Evolutionary conservation across 768 basidiomycete species (phyloP), one percentile per base, ranked within the genome.

Genomic region (Suillus cothurnatus): DNA sequence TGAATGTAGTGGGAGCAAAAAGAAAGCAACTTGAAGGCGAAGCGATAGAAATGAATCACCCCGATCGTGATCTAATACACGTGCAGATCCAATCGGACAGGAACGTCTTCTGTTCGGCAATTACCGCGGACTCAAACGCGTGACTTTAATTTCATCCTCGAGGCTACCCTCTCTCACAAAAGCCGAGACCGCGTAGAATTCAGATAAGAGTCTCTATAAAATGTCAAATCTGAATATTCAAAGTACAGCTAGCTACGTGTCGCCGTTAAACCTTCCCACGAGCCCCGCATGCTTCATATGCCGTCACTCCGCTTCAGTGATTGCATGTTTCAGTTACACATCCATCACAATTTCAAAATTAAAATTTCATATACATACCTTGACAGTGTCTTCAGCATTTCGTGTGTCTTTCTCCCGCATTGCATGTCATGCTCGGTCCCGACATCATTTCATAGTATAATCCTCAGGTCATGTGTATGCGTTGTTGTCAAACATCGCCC

Each of bases 61-160:
- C 57, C 57, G 57, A 58, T 58, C 57, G 38, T 58, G 57, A 58
- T 58, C 57, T 55, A 55, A 55, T 58, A 58, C 57, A 58, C 57
- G 57, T 58, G 57, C 57, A 58, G 57, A 58, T 58, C 23, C 38
- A 6, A 58, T 58, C 57, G 57, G 57, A 6, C 38, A 58, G 57
- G 57, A 39, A 58, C 57, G 11, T 3, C 21, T 23, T 57, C 50
- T 15, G 8, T 32, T 32, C 57, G 57, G 57, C 23, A 39, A 26
- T 28, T 39, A 17, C 57, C 57, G 38, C 57, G 57, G 57, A 39
- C 19, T 6, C 36, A 58, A 53, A 57, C 56, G 23, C 57, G 36
- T 58, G 57, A 26, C 57, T 38, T 57, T 57, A 36, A 57, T 56
- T 39, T 39, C 5, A 15, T 15, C 38, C 38, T 39, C 38, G 38